These are phyloP conservation scores for Carex cristatella DNA, from an alignment of 176 grass and related monocot genomes.

Conservation along the genomic window DNA sequence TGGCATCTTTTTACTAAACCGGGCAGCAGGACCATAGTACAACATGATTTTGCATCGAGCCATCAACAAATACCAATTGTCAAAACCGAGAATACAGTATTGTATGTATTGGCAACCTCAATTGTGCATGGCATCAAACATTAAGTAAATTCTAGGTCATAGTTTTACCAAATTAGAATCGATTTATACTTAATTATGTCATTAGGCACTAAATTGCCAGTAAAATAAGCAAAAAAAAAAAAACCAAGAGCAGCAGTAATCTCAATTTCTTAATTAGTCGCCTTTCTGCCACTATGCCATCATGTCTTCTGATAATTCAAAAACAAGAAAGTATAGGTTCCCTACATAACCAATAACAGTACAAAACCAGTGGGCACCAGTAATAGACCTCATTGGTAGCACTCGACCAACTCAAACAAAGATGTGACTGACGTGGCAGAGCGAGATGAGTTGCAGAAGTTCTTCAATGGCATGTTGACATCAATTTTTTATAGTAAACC, in stretches of 20 bases:
- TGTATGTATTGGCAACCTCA: background rate
- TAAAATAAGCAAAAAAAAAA: background rate
- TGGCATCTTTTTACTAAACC: background rate
- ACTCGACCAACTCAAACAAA: background rate
- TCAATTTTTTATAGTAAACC: no score
- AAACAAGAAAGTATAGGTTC: background rate
- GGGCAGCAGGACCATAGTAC: background rate
- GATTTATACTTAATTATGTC: background rate
- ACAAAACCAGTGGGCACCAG: background rate
- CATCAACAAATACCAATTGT: background rate
- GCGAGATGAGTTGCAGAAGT: conserved; percentile 97
- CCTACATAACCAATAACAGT: background rate
- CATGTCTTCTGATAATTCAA: conserved; percentile 9
- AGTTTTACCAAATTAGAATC: background rate
- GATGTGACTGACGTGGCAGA: conserved; percentile 54
- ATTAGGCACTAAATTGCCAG: background rate
- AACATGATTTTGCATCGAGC: no score
- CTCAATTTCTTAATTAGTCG: conserved; percentile 61
- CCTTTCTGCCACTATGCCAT: no score
- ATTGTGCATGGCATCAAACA: background rate
- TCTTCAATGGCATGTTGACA: no score
- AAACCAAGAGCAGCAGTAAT: conserved; percentile 19
- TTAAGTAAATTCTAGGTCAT: no score
- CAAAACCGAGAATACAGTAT: background rate
- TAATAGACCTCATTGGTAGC: no score